Percentiles rank a stretch among this genome's conserved stretches.
These are phyloP conservation scores for Hygrophoropsis aurantiaca DNA, from an alignment of 768 basidiomycete genomes.

Conservation along the genomic window DNA sequence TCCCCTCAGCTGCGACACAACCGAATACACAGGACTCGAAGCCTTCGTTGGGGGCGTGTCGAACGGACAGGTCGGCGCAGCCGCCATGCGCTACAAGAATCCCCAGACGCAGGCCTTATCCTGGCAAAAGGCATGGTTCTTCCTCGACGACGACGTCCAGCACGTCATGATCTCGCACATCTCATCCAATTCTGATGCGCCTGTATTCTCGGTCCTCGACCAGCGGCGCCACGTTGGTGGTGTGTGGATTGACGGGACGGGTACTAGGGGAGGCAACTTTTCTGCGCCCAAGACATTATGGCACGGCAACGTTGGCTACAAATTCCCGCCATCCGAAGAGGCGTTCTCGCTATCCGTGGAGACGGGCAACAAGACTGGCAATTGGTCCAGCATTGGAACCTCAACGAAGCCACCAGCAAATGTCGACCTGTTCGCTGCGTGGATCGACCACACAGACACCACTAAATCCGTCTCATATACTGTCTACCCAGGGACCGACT, in stretches of 20 bases:
- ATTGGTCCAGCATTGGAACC: constrained; percentile 64
- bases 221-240: constrained; percentile 49
- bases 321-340: constrained; percentile 35
- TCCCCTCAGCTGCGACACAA: constrained; percentile 45
- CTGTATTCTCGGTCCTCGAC: constrained; percentile 67
- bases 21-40: constrained; percentile 46
- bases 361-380: constrained; percentile 50
- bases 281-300: constrained; percentile 43
- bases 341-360: constrained; percentile 35
- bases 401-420: constrained; percentile 57
- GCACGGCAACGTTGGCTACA: constrained; percentile 69
- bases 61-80: constrained; percentile 53
- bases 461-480: constrained; percentile 49
- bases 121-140: constrained; percentile 77
- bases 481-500: constrained; percentile 51
- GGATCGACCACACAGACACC: constrained; percentile 45
- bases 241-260: constrained; percentile 42
- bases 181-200: constrained; percentile 41
- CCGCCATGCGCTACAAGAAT: constrained; percentile 68
- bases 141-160: constrained; percentile 62
- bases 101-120: constrained; percentile 51
- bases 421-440: constrained; percentile 65
- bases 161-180: constrained; percentile 60
- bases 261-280: constrained; percentile 1
- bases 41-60: constrained; percentile 68